Conservation (phyloP, 2,329 filamentous ascomycete species). For the Xylaria sp. region DNA sequence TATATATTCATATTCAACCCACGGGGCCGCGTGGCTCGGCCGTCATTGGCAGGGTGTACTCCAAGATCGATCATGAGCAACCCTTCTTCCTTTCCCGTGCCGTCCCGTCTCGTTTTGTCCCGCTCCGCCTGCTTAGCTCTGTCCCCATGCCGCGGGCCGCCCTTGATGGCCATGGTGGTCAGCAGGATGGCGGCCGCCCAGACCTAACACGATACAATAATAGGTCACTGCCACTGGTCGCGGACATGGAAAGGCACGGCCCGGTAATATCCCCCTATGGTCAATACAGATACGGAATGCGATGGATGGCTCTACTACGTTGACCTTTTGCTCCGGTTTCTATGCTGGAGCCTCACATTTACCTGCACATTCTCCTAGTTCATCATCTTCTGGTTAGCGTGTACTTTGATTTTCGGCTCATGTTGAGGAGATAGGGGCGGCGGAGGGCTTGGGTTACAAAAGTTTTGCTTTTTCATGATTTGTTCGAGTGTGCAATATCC, state of each 20-base stretch:
- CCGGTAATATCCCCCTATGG: slow-evolving; percentile 15
- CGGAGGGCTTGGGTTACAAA: slow-evolving; percentile 12
- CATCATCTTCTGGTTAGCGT: background rate
- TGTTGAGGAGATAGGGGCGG: slow-evolving; percentile 4
- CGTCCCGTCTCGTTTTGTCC: slow-evolving; percentile 19
- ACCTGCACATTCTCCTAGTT: slow-evolving; percentile 4
- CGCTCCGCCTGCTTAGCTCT: slow-evolving; percentile 23
- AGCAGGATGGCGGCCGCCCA: slow-evolving; percentile 13
- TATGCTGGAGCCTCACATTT: background rate
- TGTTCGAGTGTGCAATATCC: slow-evolving; percentile 2
- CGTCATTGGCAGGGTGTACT: slow-evolving; percentile 4
- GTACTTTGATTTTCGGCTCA: slow-evolving; percentile 5
- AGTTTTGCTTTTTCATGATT: slow-evolving; percentile 27
- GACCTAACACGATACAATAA: background rate
- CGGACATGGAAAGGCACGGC: slow-evolving; percentile 1
- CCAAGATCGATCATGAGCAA: slow-evolving; percentile 14
- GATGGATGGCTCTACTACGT: slow-evolving; percentile 12
- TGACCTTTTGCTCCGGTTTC: background rate
- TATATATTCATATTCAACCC: background rate
- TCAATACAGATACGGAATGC: slow-evolving; percentile 2
- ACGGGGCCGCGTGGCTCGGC: slow-evolving; percentile 8
- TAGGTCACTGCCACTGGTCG: background rate
- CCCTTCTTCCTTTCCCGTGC: slow-evolving; percentile 15
- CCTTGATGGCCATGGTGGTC: slow-evolving; percentile 23
- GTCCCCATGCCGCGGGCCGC: slow-evolving; percentile 16